Conservation (phyloP, 1,284 basidiomycete genomes). For the Sporisorium graminicola region DNA sequence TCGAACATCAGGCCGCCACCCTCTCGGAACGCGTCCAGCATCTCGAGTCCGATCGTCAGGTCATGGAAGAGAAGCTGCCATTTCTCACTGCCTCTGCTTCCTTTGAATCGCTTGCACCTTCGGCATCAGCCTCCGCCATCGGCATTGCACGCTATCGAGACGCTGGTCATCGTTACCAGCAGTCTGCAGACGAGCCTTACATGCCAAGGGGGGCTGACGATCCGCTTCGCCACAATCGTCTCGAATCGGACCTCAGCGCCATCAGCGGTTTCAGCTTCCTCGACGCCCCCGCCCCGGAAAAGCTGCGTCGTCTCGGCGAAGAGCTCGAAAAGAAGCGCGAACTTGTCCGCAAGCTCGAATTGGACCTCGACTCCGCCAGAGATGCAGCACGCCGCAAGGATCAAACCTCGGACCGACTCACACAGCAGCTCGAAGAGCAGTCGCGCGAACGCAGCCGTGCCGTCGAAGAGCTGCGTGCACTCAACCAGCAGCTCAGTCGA, state of each 20-base stretch:
- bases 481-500: constrained; percentile 13
- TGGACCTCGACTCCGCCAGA: constrained; percentile 16
- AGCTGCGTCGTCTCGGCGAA: constrained; percentile 35
- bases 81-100: constrained; percentile 43
- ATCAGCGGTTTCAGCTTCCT: constrained; percentile 52
- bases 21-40: constrained; percentile 47
- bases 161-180: constrained; percentile 17
- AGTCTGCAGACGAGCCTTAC: constrained; percentile 35
- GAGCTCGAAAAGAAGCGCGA: constrained; percentile 37
- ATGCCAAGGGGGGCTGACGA: constrained; percentile 23
- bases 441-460: constrained; percentile 31
- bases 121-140: constrained; percentile 37
- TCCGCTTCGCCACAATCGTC: constrained; percentile 37
- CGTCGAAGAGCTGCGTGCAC: constrained; percentile 16
- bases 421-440: constrained; percentile 36
- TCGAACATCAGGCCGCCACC: constrained; percentile 59
- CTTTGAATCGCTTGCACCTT: constrained; percentile 44
- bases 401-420: constrained; percentile 24
- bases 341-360: constrained; percentile 28
- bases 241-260: constrained; percentile 44
- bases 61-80: constrained; percentile 40
- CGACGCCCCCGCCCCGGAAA: constrained; percentile 37
- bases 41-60: constrained; percentile 49
- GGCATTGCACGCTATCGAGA: constrained; percentile 28
- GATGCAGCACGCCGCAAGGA: constrained; percentile 21